phyloP scores from a whole-genome alignment of 2,329 filamentous ascomycete species.

The Colletotrichum brevisporum region DNA sequence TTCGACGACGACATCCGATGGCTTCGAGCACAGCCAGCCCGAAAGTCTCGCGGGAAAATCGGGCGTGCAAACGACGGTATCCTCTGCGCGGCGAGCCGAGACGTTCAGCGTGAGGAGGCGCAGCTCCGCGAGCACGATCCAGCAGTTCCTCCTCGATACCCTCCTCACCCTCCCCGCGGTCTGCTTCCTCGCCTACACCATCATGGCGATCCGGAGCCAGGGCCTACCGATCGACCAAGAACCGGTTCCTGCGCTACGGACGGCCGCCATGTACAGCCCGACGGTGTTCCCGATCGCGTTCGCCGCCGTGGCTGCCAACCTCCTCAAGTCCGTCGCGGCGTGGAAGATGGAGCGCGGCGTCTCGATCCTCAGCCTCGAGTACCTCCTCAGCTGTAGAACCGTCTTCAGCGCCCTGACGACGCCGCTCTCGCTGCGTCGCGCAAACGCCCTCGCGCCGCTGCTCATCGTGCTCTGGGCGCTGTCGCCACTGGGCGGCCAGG shows the following conservation, averaged over 20 bases:
- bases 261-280: conserved; percentile 14
- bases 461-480: conserved; percentile 22
- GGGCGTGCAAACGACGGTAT: too few relatives aligned
- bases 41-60: too few relatives aligned
- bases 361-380: conserved; percentile 6
- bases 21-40: too few relatives aligned
- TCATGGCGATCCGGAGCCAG: not conserved
- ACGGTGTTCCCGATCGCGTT: conserved; percentile 23
- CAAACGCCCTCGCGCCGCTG: not conserved
- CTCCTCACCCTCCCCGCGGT: not conserved
- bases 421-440: not conserved
- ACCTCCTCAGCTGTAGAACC: conserved; percentile 11
- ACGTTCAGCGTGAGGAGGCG: not conserved
- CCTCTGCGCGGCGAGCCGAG: not conserved
- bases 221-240: not conserved
- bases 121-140: not conserved
- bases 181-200: conserved; percentile 9
- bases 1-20: too few relatives aligned
- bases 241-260: not conserved
- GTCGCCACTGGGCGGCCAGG: conserved; percentile 26
- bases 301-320: conserved; percentile 20
- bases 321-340: conserved; percentile 8
- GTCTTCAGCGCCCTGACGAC: conserved; percentile 26
- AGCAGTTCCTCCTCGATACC: not conserved
- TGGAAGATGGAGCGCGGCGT: conserved; percentile 27